Evolutionary conservation across 352 stramenopile species (phyloP).

Genomic region (Phytophthora meadii): DNA sequence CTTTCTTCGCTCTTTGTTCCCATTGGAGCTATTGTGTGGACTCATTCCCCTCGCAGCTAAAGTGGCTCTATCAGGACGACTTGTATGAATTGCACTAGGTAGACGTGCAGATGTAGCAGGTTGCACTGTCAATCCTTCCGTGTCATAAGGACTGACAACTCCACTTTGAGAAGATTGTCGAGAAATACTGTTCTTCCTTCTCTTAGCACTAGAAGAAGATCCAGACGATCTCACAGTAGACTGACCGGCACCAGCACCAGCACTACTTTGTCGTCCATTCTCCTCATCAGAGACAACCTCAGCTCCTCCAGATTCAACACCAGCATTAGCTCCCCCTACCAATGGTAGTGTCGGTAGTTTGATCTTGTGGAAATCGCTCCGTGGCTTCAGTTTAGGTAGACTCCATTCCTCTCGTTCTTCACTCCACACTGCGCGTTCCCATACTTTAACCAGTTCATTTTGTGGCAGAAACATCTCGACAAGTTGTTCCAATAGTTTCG

Average conservation of each 20-base stretch:
- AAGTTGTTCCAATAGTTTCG: conserved; percentile 89
- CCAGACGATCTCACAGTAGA: conserved; percentile 39
- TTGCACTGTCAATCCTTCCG: conserved; percentile 6
- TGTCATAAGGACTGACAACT: conserved; percentile 14
- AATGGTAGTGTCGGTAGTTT: conserved; percentile 65
- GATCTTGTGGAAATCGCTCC: conserved; percentile 84
- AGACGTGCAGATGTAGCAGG: conserved; percentile 32
- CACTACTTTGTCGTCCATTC: conserved; percentile 25
- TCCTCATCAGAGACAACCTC: conserved; percentile 73
- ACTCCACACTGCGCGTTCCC: conserved; percentile 84
- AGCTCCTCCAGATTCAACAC: conserved; percentile 57
- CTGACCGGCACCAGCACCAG: conserved; percentile 33
- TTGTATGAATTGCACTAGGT: conserved; percentile 45
- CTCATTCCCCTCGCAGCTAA: conserved; percentile 26
- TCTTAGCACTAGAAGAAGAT: conserved; percentile 45
- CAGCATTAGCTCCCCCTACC: conserved; percentile 15
- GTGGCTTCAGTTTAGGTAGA: conserved; percentile 75
- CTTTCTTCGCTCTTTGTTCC: conserved; percentile 46
- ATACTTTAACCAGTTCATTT: conserved; percentile 89
- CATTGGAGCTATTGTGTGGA: conserved; percentile 39
- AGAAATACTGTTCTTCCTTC: conserved; percentile 30
- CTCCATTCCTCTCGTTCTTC: conserved; percentile 86
- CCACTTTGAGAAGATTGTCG: conserved; percentile 14
- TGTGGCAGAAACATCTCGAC: conserved; percentile 84
- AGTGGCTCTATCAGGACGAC: conserved; percentile 14